Evolutionary conservation across 805 yeast species (phyloP).

Genomic region (Pichia phayaonensis): DNA sequence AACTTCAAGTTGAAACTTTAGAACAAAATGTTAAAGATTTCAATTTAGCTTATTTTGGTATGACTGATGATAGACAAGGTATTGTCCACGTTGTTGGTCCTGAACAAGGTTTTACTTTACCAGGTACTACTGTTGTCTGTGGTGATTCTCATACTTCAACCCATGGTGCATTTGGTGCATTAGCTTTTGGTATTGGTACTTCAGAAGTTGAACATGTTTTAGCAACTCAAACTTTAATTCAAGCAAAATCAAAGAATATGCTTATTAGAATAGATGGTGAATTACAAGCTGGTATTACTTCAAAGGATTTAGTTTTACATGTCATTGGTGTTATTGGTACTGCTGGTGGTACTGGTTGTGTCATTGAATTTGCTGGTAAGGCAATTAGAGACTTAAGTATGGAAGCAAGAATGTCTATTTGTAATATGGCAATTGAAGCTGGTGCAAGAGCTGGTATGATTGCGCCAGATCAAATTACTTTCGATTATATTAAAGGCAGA

Average conservation of each 20-base stretch:
- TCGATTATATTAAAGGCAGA: conserved; percentile 83
- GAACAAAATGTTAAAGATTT: conserved; percentile 90
- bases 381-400: conserved; percentile 85
- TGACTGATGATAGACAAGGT: conserved; percentile 93
- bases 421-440: conserved; percentile 98
- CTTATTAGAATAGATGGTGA: conserved; percentile 79
- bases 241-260: conserved; percentile 95
- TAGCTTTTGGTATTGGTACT: conserved; percentile 98
- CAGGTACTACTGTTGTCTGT: conserved; percentile 98
- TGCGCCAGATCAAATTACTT: conserved; percentile 86
- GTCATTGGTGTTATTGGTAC: conserved; percentile 96
- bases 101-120: conserved; percentile 96
- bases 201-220: conserved; percentile 98
- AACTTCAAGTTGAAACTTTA: conserved; percentile 84
- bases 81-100: conserved; percentile 99
- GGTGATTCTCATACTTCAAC: conserved; percentile 99
- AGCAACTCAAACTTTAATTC: conserved; percentile 95
- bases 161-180: conserved; percentile 96
- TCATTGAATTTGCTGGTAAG: conserved; percentile 93
- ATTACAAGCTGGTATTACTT: conserved; percentile 81
- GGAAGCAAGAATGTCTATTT: conserved; percentile 99
- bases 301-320: conserved; percentile 90
- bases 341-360: conserved; percentile 98
- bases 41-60: conserved; percentile 87
- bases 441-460: conserved; percentile 99